Evolutionary conservation across 331 rosid genomes (phyloP), one percentile per base, ranked within the genome.

Genomic region (Stylosanthes scabra): DNA sequence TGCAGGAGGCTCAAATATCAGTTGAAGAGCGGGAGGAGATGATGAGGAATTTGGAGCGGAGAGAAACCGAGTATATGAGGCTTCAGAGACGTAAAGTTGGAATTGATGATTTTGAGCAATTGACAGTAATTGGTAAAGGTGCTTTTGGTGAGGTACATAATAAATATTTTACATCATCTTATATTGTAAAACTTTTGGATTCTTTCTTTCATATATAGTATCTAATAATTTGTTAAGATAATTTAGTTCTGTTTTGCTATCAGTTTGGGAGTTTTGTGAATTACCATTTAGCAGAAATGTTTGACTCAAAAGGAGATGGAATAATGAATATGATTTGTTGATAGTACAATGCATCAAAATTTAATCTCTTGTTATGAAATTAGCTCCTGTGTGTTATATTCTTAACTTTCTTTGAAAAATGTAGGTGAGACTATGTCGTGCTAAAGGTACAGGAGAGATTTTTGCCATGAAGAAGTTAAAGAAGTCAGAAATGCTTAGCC

Each of bases 401-500:
- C 34, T 49, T 74, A 51, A 56, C 27, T 5, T 67, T 57, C 59
- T 51, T 37, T 54, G 42, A 27, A 59, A 63, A 68, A 70, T 64
- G 85, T 81, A 95, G 99, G 99, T 95, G 59, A 79, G 97, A 79
- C 66, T 95, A 76, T 92, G 98, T 71, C 93, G 98, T 49, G 97
- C 91, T 60, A 90, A 88, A 81, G 71, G 67, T 68, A 90, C 94
- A 0, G 92, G 97, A 63, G 98, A 90, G 82, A 88, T 95, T 84
- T 95, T 76, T 64, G 99, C 98, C 59, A 88, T 88, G 99, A 95
- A 95, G 92, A 95, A 95, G 83, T 75, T 95, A 87, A 95, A 88
- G 90, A 95, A 95, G 73, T 95, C 92, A 42, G 99, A 95, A 66
- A 95, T 95, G 99, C 99, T 95, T 82, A 92, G 97, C 78, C 98